Percentiles rank a stretch among this genome's conserved stretches.
phyloP scores from a whole-genome alignment of 306 rosid species.

The Amphicarpaea edgeworthii region DNA sequence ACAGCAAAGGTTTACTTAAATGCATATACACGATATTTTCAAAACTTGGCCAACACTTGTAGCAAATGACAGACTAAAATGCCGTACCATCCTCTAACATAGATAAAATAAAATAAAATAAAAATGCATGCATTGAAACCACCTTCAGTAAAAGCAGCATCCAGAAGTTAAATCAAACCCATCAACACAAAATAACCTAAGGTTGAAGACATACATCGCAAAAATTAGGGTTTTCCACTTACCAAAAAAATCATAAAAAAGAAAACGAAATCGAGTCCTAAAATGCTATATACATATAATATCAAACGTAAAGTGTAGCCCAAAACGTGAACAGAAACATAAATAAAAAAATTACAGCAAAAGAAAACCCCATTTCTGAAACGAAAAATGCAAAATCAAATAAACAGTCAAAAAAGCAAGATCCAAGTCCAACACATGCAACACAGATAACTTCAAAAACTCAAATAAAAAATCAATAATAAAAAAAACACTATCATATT shows the following conservation, averaged over 20 bases:
- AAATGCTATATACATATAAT: background rate
- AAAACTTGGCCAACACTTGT: too few species aligned
- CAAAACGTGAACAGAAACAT: background rate
- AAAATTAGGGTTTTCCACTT: background rate
- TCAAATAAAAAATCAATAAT: background rate
- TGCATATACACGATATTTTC: background rate
- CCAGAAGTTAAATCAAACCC: background rate
- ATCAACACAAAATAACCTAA: background rate
- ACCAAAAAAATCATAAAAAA: background rate
- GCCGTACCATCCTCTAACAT: background rate
- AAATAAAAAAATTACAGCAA: background rate
- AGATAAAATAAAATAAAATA: background rate
- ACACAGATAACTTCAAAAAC: background rate
- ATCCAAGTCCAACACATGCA: background rate
- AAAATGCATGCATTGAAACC: background rate
- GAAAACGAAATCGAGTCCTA: background rate
- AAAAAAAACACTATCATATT: background rate
- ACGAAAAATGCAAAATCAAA: conserved; percentile 2
- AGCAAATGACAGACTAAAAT: background rate
- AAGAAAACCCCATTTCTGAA: background rate
- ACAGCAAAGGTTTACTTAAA: background rate
- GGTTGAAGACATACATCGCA: background rate
- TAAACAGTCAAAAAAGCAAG: background rate
- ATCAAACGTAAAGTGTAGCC: background rate
- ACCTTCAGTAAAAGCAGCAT: background rate